A percentile compares a stretch with the other conserved stretches of the same genome.
phyloP scores from a whole-genome alignment of 2,329 filamentous ascomycete genomes.

The Paracoccidioides brasiliensis region DNA sequence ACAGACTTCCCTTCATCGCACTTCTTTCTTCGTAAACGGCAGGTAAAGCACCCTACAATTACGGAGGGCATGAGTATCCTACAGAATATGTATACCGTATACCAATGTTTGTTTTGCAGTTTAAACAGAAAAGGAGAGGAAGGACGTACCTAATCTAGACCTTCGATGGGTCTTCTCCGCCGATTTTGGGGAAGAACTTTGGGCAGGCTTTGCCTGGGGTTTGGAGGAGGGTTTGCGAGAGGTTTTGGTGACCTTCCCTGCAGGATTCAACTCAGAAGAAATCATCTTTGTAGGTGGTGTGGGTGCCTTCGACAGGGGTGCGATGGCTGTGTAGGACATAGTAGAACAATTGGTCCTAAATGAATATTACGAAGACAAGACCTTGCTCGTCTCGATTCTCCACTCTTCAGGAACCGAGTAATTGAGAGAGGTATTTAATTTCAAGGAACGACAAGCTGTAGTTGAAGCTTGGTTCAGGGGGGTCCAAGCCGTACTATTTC shows the following conservation, averaged over 20 bases:
- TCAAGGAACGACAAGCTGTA: not conserved
- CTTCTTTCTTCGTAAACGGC: constrained; percentile 55
- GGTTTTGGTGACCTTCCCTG: constrained; percentile 6
- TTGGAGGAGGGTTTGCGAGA: constrained; percentile 6
- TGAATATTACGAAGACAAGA: not conserved
- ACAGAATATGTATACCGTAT: not conserved
- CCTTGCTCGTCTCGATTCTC: not conserved
- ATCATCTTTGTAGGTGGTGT: constrained; percentile 6
- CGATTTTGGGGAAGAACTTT: constrained; percentile 4
- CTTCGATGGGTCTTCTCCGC: constrained; percentile 10
- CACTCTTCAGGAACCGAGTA: not conserved
- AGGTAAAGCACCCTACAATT: constrained; percentile 49
- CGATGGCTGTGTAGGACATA: constrained; percentile 13
- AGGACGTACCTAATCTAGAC: constrained; percentile 10
- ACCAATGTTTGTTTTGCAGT: not conserved
- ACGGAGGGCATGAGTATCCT: not conserved
- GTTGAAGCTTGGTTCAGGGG: not conserved
- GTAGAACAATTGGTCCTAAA: not conserved
- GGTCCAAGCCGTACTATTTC: not conserved
- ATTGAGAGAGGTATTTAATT: not conserved
- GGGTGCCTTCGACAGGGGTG: constrained; percentile 10
- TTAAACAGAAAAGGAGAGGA: not conserved
- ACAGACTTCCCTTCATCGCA: constrained; percentile 54
- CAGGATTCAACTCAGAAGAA: constrained; percentile 5
- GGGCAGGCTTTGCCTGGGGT: constrained; percentile 1